Conservation (phyloP, 2,329 filamentous ascomycete species). For the Aureobasidium sp. region DNA sequence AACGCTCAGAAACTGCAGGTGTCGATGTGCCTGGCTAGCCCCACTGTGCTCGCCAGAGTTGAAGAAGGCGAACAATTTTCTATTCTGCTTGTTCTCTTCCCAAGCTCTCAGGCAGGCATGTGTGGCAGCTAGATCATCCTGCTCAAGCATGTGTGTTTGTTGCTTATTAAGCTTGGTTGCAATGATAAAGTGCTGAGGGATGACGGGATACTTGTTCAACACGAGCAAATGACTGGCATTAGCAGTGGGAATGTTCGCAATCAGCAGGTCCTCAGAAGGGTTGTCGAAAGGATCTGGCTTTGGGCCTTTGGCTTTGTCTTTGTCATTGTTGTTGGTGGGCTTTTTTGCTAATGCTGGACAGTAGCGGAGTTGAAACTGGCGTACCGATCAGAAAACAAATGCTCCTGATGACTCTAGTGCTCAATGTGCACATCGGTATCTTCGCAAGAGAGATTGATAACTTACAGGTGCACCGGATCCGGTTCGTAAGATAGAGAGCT, state of each 20-base stretch:
- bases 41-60: constrained; percentile 62
- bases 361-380: constrained; percentile 64
- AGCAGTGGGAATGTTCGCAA: constrained; percentile 38
- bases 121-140: constrained; percentile 52
- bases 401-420: neutral
- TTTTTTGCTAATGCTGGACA: constrained; percentile 62
- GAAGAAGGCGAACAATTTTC: constrained; percentile 55
- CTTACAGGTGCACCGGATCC: constrained; percentile 8
- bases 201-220: constrained; percentile 67
- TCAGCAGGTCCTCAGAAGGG: constrained; percentile 46
- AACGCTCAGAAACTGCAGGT: constrained; percentile 63
- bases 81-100: constrained; percentile 21
- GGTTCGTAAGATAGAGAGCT: constrained; percentile 28
- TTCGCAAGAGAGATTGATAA: neutral
- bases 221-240: constrained; percentile 53
- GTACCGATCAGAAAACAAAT: neutral
- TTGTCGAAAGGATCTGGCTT: constrained; percentile 57
- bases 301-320: constrained; percentile 26
- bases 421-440: neutral
- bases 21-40: constrained; percentile 63
- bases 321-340: constrained; percentile 38
- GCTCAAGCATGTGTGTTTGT: constrained; percentile 58
- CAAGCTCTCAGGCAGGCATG: constrained; percentile 56
- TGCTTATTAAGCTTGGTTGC: constrained; percentile 54
- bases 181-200: constrained; percentile 64